A percentile compares a stretch with the other conserved stretches of the same genome.
These are phyloP conservation scores for Wolfiporia cocos DNA, from an alignment of 1,284 basidiomycete species.

Conservation along the genomic window DNA sequence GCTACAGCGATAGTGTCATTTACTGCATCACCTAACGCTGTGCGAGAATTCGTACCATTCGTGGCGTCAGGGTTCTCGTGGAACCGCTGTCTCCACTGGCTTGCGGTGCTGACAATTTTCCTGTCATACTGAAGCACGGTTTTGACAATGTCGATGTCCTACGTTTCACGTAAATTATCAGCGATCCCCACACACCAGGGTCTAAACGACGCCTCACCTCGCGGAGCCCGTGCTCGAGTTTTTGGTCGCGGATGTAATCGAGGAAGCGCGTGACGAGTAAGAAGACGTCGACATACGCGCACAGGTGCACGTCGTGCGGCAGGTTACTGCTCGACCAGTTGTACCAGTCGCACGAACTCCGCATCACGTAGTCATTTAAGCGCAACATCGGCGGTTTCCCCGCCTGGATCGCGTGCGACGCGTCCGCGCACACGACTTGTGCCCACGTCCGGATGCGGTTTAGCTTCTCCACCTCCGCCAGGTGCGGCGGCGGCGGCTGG, in stretches of 20 bases:
- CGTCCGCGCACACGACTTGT: constrained; percentile 60
- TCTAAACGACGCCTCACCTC: too few relatives aligned
- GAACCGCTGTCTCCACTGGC: too few relatives aligned
- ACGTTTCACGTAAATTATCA: too few relatives aligned
- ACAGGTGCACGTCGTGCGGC: constrained; percentile 48
- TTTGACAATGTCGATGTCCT: too few relatives aligned
- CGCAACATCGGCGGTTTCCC: constrained; percentile 60
- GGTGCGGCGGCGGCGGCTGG: constrained; percentile 32
- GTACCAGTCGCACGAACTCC: constrained; percentile 50
- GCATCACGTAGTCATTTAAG: constrained; percentile 51
- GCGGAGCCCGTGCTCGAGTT: too few relatives aligned
- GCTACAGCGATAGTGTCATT: not conserved
- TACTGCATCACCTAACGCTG: not conserved
- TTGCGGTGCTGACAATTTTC: too few relatives aligned
- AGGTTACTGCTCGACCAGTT: constrained; percentile 32
- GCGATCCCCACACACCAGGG: too few relatives aligned
- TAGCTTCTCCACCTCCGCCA: constrained; percentile 35
- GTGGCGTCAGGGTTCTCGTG: not conserved
- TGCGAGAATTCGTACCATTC: not conserved
- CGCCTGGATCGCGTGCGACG: constrained; percentile 58
- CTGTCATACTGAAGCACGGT: too few relatives aligned
- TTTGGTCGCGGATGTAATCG: too few relatives aligned
- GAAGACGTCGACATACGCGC: constrained; percentile 45
- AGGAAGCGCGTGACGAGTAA: constrained; percentile 43
- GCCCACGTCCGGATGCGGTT: constrained; percentile 63